Evolutionary conservation across 345 rosid species (phyloP), one percentile per base, ranked within the genome.

Genomic region (Arabis hirsuta): DNA sequence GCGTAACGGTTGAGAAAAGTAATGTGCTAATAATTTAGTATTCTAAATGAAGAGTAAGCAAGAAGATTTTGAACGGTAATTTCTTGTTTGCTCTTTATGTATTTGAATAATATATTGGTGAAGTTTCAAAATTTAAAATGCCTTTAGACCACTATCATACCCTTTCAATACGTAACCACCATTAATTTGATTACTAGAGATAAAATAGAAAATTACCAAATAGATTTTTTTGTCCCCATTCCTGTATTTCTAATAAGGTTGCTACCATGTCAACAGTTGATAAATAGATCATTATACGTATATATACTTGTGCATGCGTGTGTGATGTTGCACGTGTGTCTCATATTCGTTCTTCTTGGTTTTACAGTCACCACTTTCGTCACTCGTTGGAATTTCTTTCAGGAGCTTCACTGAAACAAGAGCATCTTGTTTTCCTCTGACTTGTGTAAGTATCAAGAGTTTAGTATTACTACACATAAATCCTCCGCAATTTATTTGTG

Each of bases 1-100:
- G 77, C 85, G 84, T 84, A 83, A 83, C 85, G 52, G 92, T 90
- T 86, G 85, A 78, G 92, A 88, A 90, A 84, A 83, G 52, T 42
- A 64, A 64, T 62, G 55, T 47, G 42, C 61, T 27, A 27, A 76
- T 27, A 27, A 76, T 67, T 53, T 75, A 61, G 60, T 62, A 74
- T 74, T 57, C 57, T 39, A 58, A 62, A 56, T n/a, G 69, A 79
- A 52, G 81, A 78, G 79, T 77, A 67, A 67, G 43, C 65, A 67
- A 58, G 77, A 81, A 59, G 83, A 60, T 73, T 69, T 59, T 66
- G 54, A 43, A 48, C 34, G 64, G 83, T 74, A 72, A 66, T 65
- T 77, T 72, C 72, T 62, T 76, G 50, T 69, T 51, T 50, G 41
- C 62, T 44, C 48, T 34, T 22, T 44, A 34, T 64, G 48, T 34